Conservation (phyloP, 768 basidiomycete species). For the Lepiota brunneoincarnata region DNA sequence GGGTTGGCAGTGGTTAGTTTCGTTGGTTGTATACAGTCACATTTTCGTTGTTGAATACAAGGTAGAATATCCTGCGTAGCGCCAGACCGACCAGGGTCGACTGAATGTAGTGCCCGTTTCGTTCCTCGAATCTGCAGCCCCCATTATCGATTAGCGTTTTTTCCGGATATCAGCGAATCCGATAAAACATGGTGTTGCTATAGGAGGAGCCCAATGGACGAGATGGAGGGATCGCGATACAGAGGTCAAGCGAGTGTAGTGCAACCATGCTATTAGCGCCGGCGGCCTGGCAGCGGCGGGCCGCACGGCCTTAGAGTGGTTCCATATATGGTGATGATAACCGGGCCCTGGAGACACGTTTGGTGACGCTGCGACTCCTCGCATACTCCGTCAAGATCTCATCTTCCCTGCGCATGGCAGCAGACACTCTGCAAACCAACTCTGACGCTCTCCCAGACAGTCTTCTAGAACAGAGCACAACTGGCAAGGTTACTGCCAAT, state of each 20-base stretch:
- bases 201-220: slow-evolving; percentile 4
- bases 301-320: slow-evolving; percentile 5
- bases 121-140: background rate
- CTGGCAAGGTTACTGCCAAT: slow-evolving; percentile 5
- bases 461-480: background rate
- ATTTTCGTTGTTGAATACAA: background rate
- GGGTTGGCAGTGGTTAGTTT: background rate
- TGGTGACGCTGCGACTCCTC: no score
- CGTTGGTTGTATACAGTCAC: background rate
- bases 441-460: background rate
- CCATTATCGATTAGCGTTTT: background rate
- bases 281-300: background rate
- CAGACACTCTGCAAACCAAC: slow-evolving; percentile 9
- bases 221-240: background rate
- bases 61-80: background rate
- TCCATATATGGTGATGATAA: slow-evolving; percentile 1
- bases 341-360: slow-evolving; percentile 6
- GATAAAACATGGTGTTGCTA: background rate
- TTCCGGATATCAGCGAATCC: background rate
- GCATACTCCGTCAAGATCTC: slow-evolving; percentile 1
- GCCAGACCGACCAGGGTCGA: no score
- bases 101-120: background rate
- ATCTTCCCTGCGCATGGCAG: slow-evolving; percentile 13
- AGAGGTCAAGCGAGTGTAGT: no score
- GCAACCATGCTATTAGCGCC: background rate